Evolutionary conservation across 1,284 basidiomycete species (phyloP).

Genomic region (Ceratobasidium papillatum): DNA sequence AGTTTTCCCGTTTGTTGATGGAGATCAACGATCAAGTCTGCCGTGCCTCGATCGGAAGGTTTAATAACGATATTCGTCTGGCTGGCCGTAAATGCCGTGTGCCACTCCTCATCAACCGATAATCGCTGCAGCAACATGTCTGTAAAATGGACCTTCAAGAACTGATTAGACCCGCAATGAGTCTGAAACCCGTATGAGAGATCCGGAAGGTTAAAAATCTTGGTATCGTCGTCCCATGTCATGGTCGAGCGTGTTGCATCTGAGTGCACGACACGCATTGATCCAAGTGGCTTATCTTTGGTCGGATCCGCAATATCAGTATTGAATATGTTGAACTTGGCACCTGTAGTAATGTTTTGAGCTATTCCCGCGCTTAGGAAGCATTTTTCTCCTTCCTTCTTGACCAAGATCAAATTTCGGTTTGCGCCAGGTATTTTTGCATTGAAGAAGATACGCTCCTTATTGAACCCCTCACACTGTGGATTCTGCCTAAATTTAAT

Average conservation of each 20-base stretch:
- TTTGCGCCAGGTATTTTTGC: constrained; percentile 1
- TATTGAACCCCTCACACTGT: constrained; percentile 9
- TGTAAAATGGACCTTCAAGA: not conserved
- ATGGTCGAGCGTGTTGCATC: not conserved
- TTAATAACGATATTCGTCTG: not conserved
- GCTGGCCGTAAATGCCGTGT: constrained; percentile 3
- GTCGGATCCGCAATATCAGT: not conserved
- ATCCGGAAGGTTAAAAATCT: not conserved
- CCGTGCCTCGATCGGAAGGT: not conserved
- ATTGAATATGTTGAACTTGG: not conserved
- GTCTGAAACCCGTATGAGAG: constrained; percentile 12
- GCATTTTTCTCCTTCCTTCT: not conserved
- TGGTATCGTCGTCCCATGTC: not conserved
- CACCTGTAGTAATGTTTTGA: constrained; percentile 13
- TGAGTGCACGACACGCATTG: not conserved
- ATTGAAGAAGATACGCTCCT: constrained; percentile 27
- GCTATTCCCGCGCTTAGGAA: constrained; percentile 13
- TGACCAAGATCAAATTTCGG: constrained; percentile 3
- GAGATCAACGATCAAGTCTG: constrained; percentile 8
- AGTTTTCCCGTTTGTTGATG: not conserved
- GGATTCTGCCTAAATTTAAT: constrained; percentile 5
- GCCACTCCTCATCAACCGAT: not conserved
- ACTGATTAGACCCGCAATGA: constrained; percentile 2
- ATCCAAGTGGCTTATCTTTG: not conserved
- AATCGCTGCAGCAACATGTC: not conserved